Percentiles rank a stretch among this genome's conserved stretches.
Conservation (phyloP, 192 early-diverging fungal genomes). For the Neocallimastix lanati region DNA sequence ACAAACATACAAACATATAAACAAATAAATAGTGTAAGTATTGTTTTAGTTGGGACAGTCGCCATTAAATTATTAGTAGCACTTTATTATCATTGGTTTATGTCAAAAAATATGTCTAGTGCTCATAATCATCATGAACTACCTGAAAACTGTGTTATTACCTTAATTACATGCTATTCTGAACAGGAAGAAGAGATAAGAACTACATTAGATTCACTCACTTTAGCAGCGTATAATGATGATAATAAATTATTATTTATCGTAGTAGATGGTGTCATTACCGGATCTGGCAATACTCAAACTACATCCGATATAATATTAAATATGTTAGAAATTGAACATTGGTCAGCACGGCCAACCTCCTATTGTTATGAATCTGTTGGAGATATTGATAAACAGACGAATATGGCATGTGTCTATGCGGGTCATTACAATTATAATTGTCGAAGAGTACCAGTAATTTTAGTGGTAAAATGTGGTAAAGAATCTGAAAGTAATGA, state of each 20-base stretch:
- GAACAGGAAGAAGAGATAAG: conserved; percentile 51
- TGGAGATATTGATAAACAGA: conserved; percentile 74
- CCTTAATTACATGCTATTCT: conserved; percentile 23
- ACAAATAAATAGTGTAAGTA: neutral
- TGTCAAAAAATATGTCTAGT: neutral
- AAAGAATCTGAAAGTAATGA: conserved; percentile 60
- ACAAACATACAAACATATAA: no score
- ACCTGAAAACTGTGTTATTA: neutral
- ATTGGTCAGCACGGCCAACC: neutral
- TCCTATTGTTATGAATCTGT: conserved; percentile 10
- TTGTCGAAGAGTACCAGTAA: conserved; percentile 79
- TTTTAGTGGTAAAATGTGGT: conserved; percentile 90
- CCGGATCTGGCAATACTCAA: conserved; percentile 39
- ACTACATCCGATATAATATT: neutral
- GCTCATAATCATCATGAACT: neutral
- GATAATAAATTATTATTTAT: conserved; percentile 61
- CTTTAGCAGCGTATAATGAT: conserved; percentile 46
- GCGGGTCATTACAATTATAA: conserved; percentile 83
- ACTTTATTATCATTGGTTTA: neutral
- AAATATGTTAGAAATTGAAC: neutral
- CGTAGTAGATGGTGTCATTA: conserved; percentile 64
- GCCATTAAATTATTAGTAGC: neutral
- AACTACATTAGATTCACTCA: conserved; percentile 56
- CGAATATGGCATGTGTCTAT: conserved; percentile 94
- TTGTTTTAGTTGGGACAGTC: neutral